A percentile compares a stretch with the other conserved stretches of the same genome.
These are phyloP conservation scores for Apium graveolens DNA, from an alignment of 129 eudicot species.

Conservation along the genomic window DNA sequence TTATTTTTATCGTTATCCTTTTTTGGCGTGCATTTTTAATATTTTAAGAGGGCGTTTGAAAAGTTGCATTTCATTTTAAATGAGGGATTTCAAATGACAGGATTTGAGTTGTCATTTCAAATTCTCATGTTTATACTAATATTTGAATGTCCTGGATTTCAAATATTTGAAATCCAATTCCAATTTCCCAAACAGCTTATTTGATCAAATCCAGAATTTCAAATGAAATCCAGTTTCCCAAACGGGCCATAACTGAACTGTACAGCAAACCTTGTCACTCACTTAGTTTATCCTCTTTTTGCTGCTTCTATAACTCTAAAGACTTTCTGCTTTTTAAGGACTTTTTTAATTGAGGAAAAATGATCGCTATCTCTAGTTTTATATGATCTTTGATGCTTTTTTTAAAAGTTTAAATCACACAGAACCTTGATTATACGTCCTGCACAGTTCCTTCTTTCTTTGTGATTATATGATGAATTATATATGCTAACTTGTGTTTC, in stretches of 20 bases:
- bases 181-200: no score
- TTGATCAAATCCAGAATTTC: no score
- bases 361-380: background rate
- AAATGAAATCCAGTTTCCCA: no score
- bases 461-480: background rate
- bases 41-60: no score
- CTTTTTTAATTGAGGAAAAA: background rate
- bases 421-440: background rate
- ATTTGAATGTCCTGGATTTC: no score
- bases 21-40: background rate
- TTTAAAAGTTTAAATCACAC: background rate
- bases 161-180: no score
- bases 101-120: no score
- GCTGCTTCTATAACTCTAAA: background rate
- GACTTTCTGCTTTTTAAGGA: background rate
- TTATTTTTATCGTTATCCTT: background rate
- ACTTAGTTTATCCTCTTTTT: background rate
- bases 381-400: background rate
- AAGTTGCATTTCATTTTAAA: no score
- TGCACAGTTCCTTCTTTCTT: background rate
- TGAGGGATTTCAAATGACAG: no score
- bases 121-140: no score
- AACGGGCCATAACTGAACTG: no score
- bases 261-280: background rate
- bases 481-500: conserved; percentile 13